phyloP scores from a whole-genome alignment of 2,329 filamentous ascomycete genomes.

The Colletotrichum sansevieriae region DNA sequence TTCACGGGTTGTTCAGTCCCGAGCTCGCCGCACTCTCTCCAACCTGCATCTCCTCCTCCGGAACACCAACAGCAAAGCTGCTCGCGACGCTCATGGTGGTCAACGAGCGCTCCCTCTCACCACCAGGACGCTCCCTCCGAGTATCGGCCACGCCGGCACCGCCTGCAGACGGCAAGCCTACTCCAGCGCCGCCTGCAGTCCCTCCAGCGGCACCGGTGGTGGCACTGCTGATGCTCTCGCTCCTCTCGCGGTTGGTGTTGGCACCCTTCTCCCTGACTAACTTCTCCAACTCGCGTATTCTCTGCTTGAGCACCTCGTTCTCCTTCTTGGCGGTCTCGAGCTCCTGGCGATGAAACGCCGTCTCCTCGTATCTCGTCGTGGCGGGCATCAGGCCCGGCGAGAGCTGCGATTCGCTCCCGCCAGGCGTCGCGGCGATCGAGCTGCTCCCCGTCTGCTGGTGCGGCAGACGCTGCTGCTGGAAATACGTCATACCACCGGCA shows the following conservation, averaged over 20 bases:
- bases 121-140: conserved; percentile 54
- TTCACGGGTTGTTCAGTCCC: conserved; percentile 45
- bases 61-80: conserved; percentile 65
- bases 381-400: conserved; percentile 69
- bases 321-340: conserved; percentile 73
- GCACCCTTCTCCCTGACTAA: conserved; percentile 64
- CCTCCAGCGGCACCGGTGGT: conserved; percentile 57
- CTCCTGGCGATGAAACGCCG: conserved; percentile 70
- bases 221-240: conserved; percentile 67
- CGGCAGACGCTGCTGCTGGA: conserved; percentile 54
- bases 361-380: conserved; percentile 73
- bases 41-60: conserved; percentile 71
- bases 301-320: conserved; percentile 72
- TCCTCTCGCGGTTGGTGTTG: conserved; percentile 60
- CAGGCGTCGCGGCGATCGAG: conserved; percentile 54
- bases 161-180: conserved; percentile 39
- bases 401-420: conserved; percentile 56
- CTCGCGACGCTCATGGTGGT: conserved; percentile 57
- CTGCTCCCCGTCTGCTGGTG: conserved; percentile 48
- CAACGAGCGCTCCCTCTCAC: conserved; percentile 59
- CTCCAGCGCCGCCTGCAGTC: conserved; percentile 53
- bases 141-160: conserved; percentile 59
- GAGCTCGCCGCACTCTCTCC: conserved; percentile 72
- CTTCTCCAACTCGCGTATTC: conserved; percentile 73
- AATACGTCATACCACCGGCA: conserved; percentile 62